Conservation (phyloP, 2,329 filamentous ascomycete species). For the Aphanoascus verrucosus region DNA sequence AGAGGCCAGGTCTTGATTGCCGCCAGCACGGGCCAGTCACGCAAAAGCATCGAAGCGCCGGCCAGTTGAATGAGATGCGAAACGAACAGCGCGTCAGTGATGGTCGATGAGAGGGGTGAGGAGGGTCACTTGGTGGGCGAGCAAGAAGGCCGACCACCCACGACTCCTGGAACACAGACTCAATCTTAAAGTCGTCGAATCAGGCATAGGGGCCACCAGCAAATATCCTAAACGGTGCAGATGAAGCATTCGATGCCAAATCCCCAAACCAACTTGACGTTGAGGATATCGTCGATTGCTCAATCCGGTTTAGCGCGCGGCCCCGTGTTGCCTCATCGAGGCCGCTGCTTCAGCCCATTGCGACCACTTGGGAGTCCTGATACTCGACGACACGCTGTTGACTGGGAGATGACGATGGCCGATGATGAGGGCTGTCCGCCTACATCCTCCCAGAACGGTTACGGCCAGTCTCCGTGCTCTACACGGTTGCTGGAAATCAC, state of each 20-base stretch:
- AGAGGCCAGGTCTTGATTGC: not conserved
- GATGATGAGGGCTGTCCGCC: not conserved
- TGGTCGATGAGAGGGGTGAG: no score
- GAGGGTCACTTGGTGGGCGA: not conserved
- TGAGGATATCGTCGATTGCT: not conserved
- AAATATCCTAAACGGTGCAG: not conserved
- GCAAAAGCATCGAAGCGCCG: conserved; percentile 1
- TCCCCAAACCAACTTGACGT: not conserved
- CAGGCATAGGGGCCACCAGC: not conserved
- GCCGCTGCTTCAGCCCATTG: not conserved
- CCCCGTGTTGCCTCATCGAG: conserved; percentile 2
- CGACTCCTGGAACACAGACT: not conserved
- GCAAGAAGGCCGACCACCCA: not conserved
- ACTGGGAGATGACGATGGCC: not conserved
- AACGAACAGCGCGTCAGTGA: conserved; percentile 9
- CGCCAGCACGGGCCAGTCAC: conserved; percentile 8
- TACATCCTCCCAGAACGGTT: not conserved
- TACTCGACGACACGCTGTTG: no score
- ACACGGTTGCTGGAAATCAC: not conserved
- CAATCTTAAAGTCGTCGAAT: conserved; percentile 1
- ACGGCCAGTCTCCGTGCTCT: not conserved
- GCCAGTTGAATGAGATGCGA: conserved; percentile 5
- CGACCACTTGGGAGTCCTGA: not conserved
- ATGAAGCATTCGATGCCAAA: not conserved
- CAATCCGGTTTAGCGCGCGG: not conserved